Evolutionary conservation across 2,329 filamentous ascomycete genomes (phyloP).

Genomic region (Diaporthe caulivora): DNA sequence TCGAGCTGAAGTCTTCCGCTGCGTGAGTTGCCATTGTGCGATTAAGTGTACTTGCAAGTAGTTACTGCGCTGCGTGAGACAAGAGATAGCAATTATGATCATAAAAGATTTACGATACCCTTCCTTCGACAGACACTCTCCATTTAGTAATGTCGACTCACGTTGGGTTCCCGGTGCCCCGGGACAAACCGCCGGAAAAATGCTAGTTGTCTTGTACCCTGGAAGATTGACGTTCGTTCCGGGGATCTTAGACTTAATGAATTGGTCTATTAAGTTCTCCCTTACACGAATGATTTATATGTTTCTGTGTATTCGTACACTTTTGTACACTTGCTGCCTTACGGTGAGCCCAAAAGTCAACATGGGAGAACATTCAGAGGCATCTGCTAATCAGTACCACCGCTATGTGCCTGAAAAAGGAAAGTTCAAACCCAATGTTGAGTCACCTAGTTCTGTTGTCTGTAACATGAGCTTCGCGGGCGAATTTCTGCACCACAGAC

Average conservation of each 20-base stretch:
- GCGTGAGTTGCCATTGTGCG: neutral
- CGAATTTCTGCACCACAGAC: neutral
- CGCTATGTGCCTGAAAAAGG: neutral
- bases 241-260: neutral
- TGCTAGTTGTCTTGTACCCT: neutral
- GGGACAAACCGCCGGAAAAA: neutral
- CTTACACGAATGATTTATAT: no score
- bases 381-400: neutral
- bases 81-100: neutral
- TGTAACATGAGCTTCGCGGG: neutral
- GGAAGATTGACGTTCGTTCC: neutral
- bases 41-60: neutral
- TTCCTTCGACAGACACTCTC: no score
- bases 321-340: no score
- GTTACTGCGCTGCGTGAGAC: neutral
- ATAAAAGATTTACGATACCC: neutral
- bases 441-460: neutral
- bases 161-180: neutral
- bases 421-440: neutral
- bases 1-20: slow-evolving; percentile 4
- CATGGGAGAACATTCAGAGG: neutral
- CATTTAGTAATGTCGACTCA: neutral
- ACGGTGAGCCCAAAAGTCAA: neutral
- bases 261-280: no score
- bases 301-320: neutral